Evolutionary conservation across 139 green algal species (phyloP).

Genomic region (Chlorella sp.): DNA sequence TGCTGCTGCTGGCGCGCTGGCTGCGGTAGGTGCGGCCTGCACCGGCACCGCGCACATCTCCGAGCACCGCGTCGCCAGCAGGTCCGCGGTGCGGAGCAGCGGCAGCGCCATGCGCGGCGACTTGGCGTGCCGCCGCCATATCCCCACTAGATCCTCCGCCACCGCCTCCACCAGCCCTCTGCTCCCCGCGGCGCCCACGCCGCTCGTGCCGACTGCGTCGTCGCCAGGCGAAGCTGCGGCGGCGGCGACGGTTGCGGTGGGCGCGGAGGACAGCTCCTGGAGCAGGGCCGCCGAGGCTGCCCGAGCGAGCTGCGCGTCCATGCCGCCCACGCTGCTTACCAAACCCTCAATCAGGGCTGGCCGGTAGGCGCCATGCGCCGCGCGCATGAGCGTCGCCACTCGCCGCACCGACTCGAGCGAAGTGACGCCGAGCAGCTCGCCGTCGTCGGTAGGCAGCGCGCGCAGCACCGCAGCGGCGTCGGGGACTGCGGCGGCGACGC

Average conservation of each 20-base stretch:
- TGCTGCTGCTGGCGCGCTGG: neutral
- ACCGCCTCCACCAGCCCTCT: constrained; percentile 18
- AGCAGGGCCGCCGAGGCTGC: constrained; percentile 44
- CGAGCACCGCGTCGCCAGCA: constrained; percentile 38
- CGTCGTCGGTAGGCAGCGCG: constrained; percentile 10
- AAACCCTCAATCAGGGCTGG: constrained; percentile 61
- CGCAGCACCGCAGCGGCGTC: neutral
- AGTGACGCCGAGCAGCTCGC: neutral
- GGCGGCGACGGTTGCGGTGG: neutral
- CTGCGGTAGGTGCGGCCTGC: neutral
- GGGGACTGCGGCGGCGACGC: neutral
- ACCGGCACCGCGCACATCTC: neutral
- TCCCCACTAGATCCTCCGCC: constrained; percentile 10
- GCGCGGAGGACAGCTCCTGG: neutral
- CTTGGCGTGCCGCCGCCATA: constrained; percentile 35
- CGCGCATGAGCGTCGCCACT: neutral
- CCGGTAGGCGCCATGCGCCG: constrained; percentile 13
- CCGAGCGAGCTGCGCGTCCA: constrained; percentile 63
- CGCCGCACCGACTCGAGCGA: constrained; percentile 1
- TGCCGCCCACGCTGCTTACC: constrained; percentile 67
- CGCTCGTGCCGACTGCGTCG: neutral
- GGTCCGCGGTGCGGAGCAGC: constrained; percentile 41
- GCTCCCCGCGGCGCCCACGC: no score
- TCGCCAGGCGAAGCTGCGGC: neutral
- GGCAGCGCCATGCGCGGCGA: constrained; percentile 37